A percentile compares a stretch with the other conserved stretches of the same genome.
Conservation (phyloP, 2,329 filamentous ascomycete genomes). For the Ascochyta pisi region DNA sequence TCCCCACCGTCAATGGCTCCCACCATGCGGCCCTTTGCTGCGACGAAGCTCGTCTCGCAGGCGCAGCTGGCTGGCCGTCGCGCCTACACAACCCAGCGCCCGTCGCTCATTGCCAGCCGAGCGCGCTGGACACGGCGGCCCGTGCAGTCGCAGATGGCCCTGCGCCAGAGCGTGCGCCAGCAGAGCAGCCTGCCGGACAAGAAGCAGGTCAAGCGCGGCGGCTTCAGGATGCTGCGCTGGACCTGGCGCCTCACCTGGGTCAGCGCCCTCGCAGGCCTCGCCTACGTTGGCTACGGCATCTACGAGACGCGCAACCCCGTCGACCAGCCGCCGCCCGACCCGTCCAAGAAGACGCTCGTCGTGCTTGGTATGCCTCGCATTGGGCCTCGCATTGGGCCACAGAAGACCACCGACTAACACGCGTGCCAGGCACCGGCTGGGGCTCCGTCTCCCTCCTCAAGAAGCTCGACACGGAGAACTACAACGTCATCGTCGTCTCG, state of each 20-base stretch:
- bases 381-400: no score
- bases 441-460: conserved; percentile 95
- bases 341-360: conserved; percentile 94
- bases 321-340: conserved; percentile 80
- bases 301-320: conserved; percentile 82
- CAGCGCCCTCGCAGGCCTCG: conserved; percentile 71
- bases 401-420: background rate
- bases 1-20: conserved; percentile 40
- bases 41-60: conserved; percentile 40
- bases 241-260: conserved; percentile 84
- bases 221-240: conserved; percentile 76
- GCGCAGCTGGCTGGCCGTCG: conserved; percentile 45
- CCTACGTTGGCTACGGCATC: conserved; percentile 79
- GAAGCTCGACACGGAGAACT: conserved; percentile 98
- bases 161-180: conserved; percentile 46
- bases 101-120: conserved; percentile 43
- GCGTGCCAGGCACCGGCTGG: conserved; percentile 83
- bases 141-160: conserved; percentile 41
- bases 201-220: conserved; percentile 51
- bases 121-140: conserved; percentile 46
- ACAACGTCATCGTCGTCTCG: conserved; percentile 97
- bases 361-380: conserved; percentile 73
- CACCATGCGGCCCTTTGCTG: conserved; percentile 46
- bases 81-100: conserved; percentile 44
- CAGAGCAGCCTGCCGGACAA: conserved; percentile 42